These are phyloP conservation scores for Calonectria pauciramosa DNA, from an alignment of 2,329 filamentous ascomycete genomes.

Conservation along the genomic window DNA sequence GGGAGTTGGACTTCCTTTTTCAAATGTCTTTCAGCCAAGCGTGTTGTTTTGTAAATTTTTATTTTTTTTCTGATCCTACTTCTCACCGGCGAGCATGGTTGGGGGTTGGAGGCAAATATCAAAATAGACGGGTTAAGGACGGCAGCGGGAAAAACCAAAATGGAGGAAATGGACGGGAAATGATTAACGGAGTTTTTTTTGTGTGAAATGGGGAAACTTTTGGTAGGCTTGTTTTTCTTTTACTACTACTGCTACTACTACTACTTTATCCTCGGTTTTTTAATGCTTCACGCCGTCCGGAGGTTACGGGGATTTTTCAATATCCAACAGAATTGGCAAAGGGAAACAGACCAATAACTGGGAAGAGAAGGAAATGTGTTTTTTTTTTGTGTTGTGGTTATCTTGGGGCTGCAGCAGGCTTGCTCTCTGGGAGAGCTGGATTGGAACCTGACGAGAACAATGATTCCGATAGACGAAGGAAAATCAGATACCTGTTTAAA, in stretches of 20 bases:
- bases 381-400: background rate
- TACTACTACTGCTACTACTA: background rate
- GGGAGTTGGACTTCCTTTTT: background rate
- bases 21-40: constrained; percentile 11
- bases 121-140: constrained; percentile 24
- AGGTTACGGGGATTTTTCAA: background rate
- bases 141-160: constrained; percentile 23
- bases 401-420: background rate
- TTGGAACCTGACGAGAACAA: background rate
- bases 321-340: constrained; percentile 6
- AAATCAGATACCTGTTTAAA: constrained; percentile 8
- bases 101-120: constrained; percentile 19
- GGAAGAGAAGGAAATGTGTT: background rate
- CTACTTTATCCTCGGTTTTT: background rate
- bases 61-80: background rate
- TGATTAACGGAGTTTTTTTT: constrained; percentile 3
- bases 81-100: constrained; percentile 20
- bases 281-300: constrained; percentile 1
- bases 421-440: constrained; percentile 10
- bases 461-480: constrained; percentile 17
- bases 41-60: constrained; percentile 11
- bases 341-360: background rate
- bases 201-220: background rate
- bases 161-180: constrained; percentile 12
- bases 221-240: background rate